Evolutionary conservation across 805 yeast genomes (phyloP).

Genomic region (Nakazawaea ambrosiae): DNA sequence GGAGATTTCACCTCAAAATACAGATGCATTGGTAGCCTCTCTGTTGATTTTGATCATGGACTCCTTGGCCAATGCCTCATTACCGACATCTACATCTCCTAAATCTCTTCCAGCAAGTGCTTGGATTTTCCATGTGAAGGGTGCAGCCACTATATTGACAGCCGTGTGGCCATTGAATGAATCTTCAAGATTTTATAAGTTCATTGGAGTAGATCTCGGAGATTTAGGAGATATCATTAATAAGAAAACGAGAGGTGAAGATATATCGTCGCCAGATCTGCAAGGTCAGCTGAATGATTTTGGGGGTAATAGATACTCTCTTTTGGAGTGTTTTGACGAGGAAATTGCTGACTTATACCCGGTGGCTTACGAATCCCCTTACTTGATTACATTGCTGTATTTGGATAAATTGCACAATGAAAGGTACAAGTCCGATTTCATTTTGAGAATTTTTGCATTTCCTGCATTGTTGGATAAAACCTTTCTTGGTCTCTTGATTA

Average conservation of each 20-base stretch:
- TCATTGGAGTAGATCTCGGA: slow-evolving; percentile 81
- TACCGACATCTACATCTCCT: slow-evolving; percentile 42
- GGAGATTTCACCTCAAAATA: slow-evolving; percentile 74
- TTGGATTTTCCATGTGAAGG: slow-evolving; percentile 95
- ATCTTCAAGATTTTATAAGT: slow-evolving; percentile 55
- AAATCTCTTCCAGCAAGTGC: slow-evolving; percentile 84
- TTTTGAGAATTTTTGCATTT: slow-evolving; percentile 81
- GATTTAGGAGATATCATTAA: slow-evolving; percentile 73
- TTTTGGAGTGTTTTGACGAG: slow-evolving; percentile 76
- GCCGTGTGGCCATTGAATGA: slow-evolving; percentile 92
- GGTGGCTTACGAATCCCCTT: slow-evolving; percentile 75
- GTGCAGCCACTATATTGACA: slow-evolving; percentile 91
- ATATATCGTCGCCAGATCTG: slow-evolving; percentile 17
- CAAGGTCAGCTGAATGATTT: neutral
- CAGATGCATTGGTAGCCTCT: slow-evolving; percentile 90
- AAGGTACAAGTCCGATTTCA: slow-evolving; percentile 77
- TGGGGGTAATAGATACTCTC: slow-evolving; percentile 35
- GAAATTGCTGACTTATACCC: slow-evolving; percentile 85
- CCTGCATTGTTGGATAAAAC: slow-evolving; percentile 86
- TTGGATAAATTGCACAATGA: slow-evolving; percentile 79
- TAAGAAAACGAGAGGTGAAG: slow-evolving; percentile 13
- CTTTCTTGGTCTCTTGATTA: slow-evolving; percentile 68
- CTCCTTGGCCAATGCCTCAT: slow-evolving; percentile 83
- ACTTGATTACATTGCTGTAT: slow-evolving; percentile 79
- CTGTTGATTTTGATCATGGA: slow-evolving; percentile 89